phyloP scores from a whole-genome alignment of 768 basidiomycete species.

The Hygrocybe coccinea region DNA sequence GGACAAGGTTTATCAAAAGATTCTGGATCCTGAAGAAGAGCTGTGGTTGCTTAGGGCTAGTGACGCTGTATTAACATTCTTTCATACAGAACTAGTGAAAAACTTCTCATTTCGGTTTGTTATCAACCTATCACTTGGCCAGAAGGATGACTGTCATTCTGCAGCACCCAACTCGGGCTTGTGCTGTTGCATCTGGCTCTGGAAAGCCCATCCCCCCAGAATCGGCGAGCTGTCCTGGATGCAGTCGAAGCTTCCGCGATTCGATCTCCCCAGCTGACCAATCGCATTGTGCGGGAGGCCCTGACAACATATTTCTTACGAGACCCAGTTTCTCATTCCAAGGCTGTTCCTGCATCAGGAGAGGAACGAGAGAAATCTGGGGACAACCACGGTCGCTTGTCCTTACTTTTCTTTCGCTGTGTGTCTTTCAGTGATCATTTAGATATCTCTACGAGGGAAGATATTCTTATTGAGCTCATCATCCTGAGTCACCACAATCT shows the following conservation, averaged over 20 bases:
- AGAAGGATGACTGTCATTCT: neutral
- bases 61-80: constrained; percentile 45
- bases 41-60: constrained; percentile 70
- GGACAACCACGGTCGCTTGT: constrained; percentile 50
- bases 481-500: constrained; percentile 71
- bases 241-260: constrained; percentile 39
- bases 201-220: constrained; percentile 49
- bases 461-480: constrained; percentile 48
- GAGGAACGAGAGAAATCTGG: constrained; percentile 33
- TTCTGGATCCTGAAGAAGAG: constrained; percentile 57
- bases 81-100: constrained; percentile 47
- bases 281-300: constrained; percentile 56
- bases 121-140: neutral
- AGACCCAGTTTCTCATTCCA: constrained; percentile 22
- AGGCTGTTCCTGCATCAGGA: constrained; percentile 21
- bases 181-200: constrained; percentile 66
- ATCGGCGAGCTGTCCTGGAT: constrained; percentile 44
- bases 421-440: constrained; percentile 43
- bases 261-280: constrained; percentile 44
- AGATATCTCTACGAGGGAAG: constrained; percentile 38
- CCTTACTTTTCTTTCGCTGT: constrained; percentile 49
- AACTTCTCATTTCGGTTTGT: constrained; percentile 54
- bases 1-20: constrained; percentile 82
- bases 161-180: constrained; percentile 58
- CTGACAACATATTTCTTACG: constrained; percentile 45